Conservation (phyloP, 2,329 filamentous ascomycete genomes). For the Decorospora gaudefroyi region DNA sequence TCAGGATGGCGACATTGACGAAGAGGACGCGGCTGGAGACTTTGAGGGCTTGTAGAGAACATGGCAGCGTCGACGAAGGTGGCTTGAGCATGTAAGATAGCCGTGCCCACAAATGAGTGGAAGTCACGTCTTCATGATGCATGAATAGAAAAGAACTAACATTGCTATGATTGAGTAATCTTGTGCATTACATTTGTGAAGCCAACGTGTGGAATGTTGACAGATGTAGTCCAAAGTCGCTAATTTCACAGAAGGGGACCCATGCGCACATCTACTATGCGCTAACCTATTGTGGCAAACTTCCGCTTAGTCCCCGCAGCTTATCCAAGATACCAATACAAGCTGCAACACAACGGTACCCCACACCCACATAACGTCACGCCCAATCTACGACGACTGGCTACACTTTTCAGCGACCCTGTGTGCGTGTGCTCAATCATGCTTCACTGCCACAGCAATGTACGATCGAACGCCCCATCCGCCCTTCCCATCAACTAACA, state of each 20-base stretch:
- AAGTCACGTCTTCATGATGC: constrained; percentile 28
- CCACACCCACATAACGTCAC: too few relatives aligned
- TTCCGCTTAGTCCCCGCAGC: constrained; percentile 35
- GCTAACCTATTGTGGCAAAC: constrained; percentile 31
- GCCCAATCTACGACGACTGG: too few relatives aligned
- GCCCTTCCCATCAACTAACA: not conserved
- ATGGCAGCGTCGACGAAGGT: constrained; percentile 2
- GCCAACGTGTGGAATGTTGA: too few relatives aligned
- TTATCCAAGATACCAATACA: constrained; percentile 11
- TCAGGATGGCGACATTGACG: constrained; percentile 94
- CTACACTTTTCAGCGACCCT: too few relatives aligned
- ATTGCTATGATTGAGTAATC: not conserved
- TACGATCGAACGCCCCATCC: constrained; percentile 13
- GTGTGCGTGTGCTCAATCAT: constrained; percentile 33
- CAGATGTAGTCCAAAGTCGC: constrained; percentile 5
- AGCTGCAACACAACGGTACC: constrained; percentile 14
- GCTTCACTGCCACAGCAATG: constrained; percentile 30
- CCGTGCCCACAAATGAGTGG: constrained; percentile 16
- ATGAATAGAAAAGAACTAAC: constrained; percentile 24
- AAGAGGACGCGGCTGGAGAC: constrained; percentile 92
- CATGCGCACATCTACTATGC: constrained; percentile 24
- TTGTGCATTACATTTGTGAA: not conserved
- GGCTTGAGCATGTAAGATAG: constrained; percentile 26
- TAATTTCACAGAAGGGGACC: constrained; percentile 8
- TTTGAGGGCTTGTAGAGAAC: constrained; percentile 84